Conservation (phyloP, 2,329 filamentous ascomycete species). For the Neofusicoccum laricinum region DNA sequence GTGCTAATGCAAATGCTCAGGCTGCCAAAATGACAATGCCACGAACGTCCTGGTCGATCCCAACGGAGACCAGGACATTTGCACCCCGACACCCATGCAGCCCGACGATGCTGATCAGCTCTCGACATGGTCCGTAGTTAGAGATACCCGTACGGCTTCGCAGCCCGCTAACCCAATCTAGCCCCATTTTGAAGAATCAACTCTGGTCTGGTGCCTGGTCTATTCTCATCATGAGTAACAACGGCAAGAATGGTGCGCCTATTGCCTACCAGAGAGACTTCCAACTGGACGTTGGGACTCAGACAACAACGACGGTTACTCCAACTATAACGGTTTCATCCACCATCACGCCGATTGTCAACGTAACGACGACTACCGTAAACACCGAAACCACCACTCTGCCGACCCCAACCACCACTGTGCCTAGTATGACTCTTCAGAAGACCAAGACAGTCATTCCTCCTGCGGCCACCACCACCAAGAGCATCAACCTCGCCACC, state of each 20-base stretch:
- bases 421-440: constrained; percentile 22
- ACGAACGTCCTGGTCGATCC: constrained; percentile 41
- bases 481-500: constrained; percentile 29
- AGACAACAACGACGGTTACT: constrained; percentile 29
- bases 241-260: constrained; percentile 35
- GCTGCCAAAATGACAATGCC: constrained; percentile 34
- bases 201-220: constrained; percentile 38
- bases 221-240: constrained; percentile 41
- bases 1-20: constrained; percentile 19
- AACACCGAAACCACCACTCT: constrained; percentile 25
- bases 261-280: constrained; percentile 43
- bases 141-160: not conserved
- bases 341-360: constrained; percentile 5
- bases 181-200: constrained; percentile 34
- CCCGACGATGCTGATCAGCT: constrained; percentile 35
- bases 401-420: constrained; percentile 23
- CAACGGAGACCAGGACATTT: constrained; percentile 35
- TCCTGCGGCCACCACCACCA: constrained; percentile 24
- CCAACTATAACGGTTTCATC: not conserved
- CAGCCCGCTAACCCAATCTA: constrained; percentile 14
- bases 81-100: constrained; percentile 34
- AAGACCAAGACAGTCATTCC: constrained; percentile 27
- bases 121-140: constrained; percentile 31
- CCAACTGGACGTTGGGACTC: constrained; percentile 35
- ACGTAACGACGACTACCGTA: constrained; percentile 18